Evolutionary conservation across 2,329 filamentous ascomycete genomes (phyloP), one percentile per base, ranked within the genome.

Genomic region (Thielaviopsis ethacetica): DNA sequence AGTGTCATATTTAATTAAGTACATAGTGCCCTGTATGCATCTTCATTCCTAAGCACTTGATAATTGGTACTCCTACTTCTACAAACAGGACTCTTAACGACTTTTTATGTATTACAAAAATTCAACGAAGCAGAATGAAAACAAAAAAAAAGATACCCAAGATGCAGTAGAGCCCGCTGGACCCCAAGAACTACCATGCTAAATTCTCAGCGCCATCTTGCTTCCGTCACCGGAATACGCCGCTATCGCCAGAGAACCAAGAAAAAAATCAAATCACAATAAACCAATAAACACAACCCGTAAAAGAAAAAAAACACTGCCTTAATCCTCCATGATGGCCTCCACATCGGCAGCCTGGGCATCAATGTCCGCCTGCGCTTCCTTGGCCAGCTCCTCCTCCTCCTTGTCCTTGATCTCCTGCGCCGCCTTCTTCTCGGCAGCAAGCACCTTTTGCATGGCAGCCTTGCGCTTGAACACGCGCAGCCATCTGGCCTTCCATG

Each of bases 401-500:
- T 61, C 59, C 50, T 54, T 53, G 27, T 51, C 55, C 47, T 54
- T 62, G 19, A 64, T 49, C 53, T 61, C 59, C 53, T 54, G 30
- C 9, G 56, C 59, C 17, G 30, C 15, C 49, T 56, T 56, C 53
- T 55, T 56, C 44, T 61, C 59, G 5, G 44, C 47, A 5, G 52
- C 53, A 67, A 80, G 81, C 0, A 86, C 80, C 71, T 96, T 90
- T 72, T 97, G 91, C 15, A 97, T 88, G 2, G 87, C 88, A 15
- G 81, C 81, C 71, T 89, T 86, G 51, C 93, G 78, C 66, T 83
- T 76, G 70, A 95, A 96, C 1, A 93, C 89, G 34, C 88, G 79
- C 62, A 88, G 74, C 93, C 93, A 98, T 54, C 90, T 80, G 67
- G 82, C 80, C 0, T 86, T 91, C 93, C 93, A 97, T 56, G 81